Percentiles rank a stretch among this genome's conserved stretches.
These are phyloP conservation scores for Cutaneotrichosporon sp. DNA, from an alignment of 1,284 basidiomycete species.

Conservation along the genomic window DNA sequence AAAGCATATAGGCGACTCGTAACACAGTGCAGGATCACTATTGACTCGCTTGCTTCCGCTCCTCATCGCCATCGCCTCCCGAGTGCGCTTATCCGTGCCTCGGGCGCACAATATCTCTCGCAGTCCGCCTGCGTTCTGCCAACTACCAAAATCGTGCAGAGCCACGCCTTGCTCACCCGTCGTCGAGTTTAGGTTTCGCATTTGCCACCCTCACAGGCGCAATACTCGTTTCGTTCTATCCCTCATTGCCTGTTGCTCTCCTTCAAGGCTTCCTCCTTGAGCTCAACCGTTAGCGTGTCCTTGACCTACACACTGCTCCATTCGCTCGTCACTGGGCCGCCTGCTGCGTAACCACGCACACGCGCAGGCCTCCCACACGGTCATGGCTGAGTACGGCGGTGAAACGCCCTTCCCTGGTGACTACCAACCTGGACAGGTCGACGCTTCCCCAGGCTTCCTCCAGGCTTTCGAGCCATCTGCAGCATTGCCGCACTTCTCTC, in stretches of 20 bases:
- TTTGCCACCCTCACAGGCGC: no score
- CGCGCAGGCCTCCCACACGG: not conserved
- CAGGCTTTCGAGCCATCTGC: slow-evolving; percentile 8
- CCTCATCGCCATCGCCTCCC: no score
- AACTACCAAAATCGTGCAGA: no score
- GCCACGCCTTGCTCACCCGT: no score
- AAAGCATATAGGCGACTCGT: no score
- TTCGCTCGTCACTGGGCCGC: not conserved
- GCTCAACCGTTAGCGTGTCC: not conserved
- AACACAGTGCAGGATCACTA: no score
- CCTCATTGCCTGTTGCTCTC: not conserved
- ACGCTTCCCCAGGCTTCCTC: slow-evolving; percentile 14
- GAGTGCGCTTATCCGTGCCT: no score
- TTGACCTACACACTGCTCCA: not conserved
- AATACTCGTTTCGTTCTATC: no score
- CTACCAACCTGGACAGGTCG: slow-evolving; percentile 18
- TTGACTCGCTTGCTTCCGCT: no score
- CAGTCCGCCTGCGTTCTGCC: no score
- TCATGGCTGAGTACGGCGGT: slow-evolving; percentile 12
- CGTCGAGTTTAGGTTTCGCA: no score
- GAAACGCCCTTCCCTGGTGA: slow-evolving; percentile 20
- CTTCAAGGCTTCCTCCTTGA: not conserved
- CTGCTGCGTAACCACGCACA: slow-evolving; percentile 1
- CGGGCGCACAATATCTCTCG: no score
- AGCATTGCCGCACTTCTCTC: slow-evolving; percentile 16